phyloP scores from a whole-genome alignment of 495 filamentous ascomycete genomes.

The Articulospora tetracladia region DNA sequence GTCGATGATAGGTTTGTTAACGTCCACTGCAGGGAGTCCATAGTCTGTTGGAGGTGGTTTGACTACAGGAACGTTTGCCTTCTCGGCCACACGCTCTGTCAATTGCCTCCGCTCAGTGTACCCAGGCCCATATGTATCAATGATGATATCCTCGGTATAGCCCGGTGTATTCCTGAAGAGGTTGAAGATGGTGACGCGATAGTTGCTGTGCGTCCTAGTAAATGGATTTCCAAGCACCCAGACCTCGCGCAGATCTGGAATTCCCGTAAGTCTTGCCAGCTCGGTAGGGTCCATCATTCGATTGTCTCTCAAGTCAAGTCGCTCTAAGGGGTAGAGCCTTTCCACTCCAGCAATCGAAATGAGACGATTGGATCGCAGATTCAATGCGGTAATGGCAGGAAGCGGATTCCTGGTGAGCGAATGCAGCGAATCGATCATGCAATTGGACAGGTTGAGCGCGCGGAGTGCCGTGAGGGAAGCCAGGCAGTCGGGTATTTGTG shows the following conservation, averaged over 20 bases:
- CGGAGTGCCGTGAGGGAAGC: constrained; percentile 75
- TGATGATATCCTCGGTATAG: constrained; percentile 83
- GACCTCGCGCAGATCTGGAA: constrained; percentile 87
- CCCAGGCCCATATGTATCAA: constrained; percentile 77
- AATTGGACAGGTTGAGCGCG: constrained; percentile 87
- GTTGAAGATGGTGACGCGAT: constrained; percentile 91
- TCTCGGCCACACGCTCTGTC: constrained; percentile 75
- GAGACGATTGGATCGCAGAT: constrained; percentile 85
- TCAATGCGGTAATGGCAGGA: constrained; percentile 89
- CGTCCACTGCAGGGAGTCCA: constrained; percentile 52
- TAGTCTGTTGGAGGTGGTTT: constrained; percentile 56
- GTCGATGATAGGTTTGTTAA: constrained; percentile 59
- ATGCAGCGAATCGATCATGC: constrained; percentile 95
- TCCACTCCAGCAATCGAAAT: constrained; percentile 88
- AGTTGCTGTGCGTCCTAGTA: constrained; percentile 76
- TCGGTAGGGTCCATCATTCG: constrained; percentile 85
- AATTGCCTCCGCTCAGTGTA: constrained; percentile 81
- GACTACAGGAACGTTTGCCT: constrained; percentile 69
- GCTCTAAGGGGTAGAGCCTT: constrained; percentile 79
- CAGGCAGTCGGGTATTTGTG: constrained; percentile 85
- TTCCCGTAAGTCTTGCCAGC: constrained; percentile 80
- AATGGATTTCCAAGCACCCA: constrained; percentile 91
- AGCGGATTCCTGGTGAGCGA: constrained; percentile 82
- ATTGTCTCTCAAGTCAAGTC: constrained; percentile 91
- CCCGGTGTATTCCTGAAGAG: constrained; percentile 91